Conservation (phyloP, 169 alveolate genomes). For the Theileria annulata region DNA sequence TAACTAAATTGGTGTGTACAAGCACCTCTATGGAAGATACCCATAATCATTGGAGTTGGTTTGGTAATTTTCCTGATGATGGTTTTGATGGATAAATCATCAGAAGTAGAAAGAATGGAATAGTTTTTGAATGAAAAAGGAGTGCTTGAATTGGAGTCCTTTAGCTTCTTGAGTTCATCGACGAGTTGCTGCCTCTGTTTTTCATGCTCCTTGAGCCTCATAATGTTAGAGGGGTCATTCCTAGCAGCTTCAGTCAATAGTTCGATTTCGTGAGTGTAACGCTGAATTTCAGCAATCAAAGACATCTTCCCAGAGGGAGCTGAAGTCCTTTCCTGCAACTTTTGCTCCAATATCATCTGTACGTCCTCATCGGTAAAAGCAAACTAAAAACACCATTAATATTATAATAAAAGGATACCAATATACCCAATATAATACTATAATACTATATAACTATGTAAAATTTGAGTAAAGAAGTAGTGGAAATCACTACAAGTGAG, state of each 20-base stretch:
- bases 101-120: conserved; percentile 37
- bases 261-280: conserved; percentile 60
- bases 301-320: conserved; percentile 3
- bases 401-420: not conserved
- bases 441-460: too few relatives aligned
- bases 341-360: conserved; percentile 47
- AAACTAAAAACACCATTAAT: conserved; percentile 18
- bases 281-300: conserved; percentile 58
- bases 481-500: not conserved
- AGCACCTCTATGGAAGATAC: not conserved
- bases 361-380: conserved; percentile 70
- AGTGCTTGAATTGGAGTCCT: conserved; percentile 20
- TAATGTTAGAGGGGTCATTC: conserved; percentile 47
- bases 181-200: conserved; percentile 36
- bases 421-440: too few relatives aligned
- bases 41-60: conserved; percentile 69
- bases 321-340: conserved; percentile 19
- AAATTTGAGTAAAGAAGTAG: too few relatives aligned
- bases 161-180: conserved; percentile 37
- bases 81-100: conserved; percentile 43
- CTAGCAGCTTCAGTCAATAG: conserved; percentile 50
- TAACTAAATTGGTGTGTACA: too few relatives aligned
- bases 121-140: conserved; percentile 30
- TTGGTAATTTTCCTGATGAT: conserved; percentile 54
- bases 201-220: conserved; percentile 42